Base-by-base conservation (phyloP, 345 rosid genomes). In the Mercurialis annua region DNA sequence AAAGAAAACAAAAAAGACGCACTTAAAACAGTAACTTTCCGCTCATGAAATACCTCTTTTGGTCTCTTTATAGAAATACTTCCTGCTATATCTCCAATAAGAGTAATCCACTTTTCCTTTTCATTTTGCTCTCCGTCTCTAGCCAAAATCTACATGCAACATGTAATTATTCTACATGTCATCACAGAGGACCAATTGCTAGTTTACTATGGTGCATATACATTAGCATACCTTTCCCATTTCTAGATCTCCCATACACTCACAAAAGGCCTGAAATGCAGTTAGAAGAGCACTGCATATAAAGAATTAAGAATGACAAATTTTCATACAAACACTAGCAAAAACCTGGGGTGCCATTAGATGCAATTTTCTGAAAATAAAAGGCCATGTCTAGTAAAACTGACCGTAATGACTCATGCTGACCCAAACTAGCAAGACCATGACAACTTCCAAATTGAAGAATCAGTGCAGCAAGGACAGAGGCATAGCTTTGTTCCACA, bases 171-270 rank as follows among this genome's bases (percentile, higher is more conserved):
- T n/a, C 59, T 60, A 15, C 65, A 31, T 33, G 31, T 67, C 34
- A 24, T 51, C 38, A 59, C 10, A 65, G 50, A 36, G 29, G 40
- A 47, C 63, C 26, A 15, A 27, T 44, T 51, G 50, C 53, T 31
- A 18, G 27, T 27, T 24, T 36, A 47, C 43, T 24, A 6, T 5
- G 4, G 44, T 52, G 20, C 67, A 5, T 56, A 24, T 36, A 30
- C 21, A 53, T 30, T 14, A 42, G 59, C 47, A 62, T 87, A 93
- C 98, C 98, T 93, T 93, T 62, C 97, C 96, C 98, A 93, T 90
- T 83, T 93, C 98, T 70, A 93, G 86, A 76, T 93, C 98, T 59
- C 98, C 98, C 76, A 93, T 91, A 76, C 97, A 93, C 76, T 93
- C 98, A 81, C 98, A 93, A 71, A 93, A 93, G 62, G 96, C 90